A percentile compares a stretch with the other conserved stretches of the same genome.
Evolutionary conservation across 2,329 filamentous ascomycete genomes (phyloP).

Genomic region (Curvularia sp.): DNA sequence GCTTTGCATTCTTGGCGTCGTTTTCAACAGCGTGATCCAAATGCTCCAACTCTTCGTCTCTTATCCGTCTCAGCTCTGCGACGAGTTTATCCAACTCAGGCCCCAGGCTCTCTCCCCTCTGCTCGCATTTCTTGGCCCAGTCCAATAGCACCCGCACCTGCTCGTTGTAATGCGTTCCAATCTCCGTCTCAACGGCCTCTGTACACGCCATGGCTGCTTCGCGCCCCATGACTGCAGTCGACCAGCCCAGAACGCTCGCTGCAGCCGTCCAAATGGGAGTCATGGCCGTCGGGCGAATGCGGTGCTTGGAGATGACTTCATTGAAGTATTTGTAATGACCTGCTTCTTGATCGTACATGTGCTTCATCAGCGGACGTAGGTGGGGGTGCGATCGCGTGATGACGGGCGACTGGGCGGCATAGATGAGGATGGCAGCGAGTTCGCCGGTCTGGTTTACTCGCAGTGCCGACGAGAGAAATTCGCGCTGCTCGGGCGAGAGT

Average conservation of each 20-base stretch:
- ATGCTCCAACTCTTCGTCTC: constrained; percentile 97
- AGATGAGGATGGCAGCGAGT: constrained; percentile 94
- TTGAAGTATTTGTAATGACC: constrained; percentile 90
- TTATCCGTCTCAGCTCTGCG: constrained; percentile 76
- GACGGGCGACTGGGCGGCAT: constrained; percentile 85
- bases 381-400: constrained; percentile 82
- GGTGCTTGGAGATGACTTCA: constrained; percentile 78
- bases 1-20: constrained; percentile 86
- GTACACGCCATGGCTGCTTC: constrained; percentile 99
- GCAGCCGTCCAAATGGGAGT: constrained; percentile 88
- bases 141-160: constrained; percentile 83
- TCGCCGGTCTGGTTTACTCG: constrained; percentile 98
- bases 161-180: constrained; percentile 92
- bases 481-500: constrained; percentile 41
- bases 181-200: constrained; percentile 97
- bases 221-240: constrained; percentile 84
- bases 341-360: constrained; percentile 98
- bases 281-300: constrained; percentile 88
- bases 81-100: constrained; percentile 78
- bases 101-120: constrained; percentile 78
- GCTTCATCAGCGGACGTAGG: constrained; percentile 87
- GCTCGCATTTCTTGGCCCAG: constrained; percentile 79
- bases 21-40: constrained; percentile 93
- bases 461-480: constrained; percentile 59
- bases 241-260: constrained; percentile 84